Conservation (phyloP, 257 asterid species). For the Coffea eugenioides region DNA sequence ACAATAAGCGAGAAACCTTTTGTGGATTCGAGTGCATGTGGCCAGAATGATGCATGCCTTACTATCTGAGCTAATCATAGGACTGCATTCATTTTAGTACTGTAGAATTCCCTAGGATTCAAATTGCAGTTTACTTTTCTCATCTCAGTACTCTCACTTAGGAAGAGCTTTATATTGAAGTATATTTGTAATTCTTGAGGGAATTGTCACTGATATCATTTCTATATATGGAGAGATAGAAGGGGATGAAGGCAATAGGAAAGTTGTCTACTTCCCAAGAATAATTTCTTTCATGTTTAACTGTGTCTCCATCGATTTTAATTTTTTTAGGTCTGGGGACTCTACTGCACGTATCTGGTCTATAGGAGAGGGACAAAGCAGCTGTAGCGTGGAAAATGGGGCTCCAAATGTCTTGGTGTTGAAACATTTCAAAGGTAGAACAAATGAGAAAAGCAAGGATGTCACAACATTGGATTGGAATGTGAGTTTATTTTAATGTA, state of each 20-base stretch:
- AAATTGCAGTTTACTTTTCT: no score
- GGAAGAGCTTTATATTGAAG: not conserved
- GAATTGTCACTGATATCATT: not conserved
- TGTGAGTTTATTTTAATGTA: constrained; percentile 40
- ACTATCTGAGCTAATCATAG: not conserved
- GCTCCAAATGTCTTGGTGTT: constrained; percentile 58
- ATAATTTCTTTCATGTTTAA: constrained; percentile 4
- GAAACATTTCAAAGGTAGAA: constrained; percentile 84
- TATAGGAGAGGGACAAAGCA: constrained; percentile 56
- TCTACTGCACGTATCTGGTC: constrained; percentile 98
- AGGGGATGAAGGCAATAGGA: not conserved
- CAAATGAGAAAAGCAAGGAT: constrained; percentile 95
- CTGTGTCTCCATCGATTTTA: constrained; percentile 11
- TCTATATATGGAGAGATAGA: not conserved
- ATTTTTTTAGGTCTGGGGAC: constrained; percentile 75
- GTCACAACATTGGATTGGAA: constrained; percentile 99
- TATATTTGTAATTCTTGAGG: not conserved
- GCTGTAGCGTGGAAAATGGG: constrained; percentile 64
- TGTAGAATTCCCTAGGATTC: not conserved
- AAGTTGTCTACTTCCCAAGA: not conserved
- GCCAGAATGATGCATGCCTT: not conserved
- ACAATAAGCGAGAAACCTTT: not conserved
- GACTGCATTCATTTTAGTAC: not conserved
- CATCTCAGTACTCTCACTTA: not conserved
- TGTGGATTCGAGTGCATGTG: not conserved